Base-by-base conservation (phyloP, 2,329 filamentous ascomycete species). In the Knoxdaviesia capensis region DNA sequence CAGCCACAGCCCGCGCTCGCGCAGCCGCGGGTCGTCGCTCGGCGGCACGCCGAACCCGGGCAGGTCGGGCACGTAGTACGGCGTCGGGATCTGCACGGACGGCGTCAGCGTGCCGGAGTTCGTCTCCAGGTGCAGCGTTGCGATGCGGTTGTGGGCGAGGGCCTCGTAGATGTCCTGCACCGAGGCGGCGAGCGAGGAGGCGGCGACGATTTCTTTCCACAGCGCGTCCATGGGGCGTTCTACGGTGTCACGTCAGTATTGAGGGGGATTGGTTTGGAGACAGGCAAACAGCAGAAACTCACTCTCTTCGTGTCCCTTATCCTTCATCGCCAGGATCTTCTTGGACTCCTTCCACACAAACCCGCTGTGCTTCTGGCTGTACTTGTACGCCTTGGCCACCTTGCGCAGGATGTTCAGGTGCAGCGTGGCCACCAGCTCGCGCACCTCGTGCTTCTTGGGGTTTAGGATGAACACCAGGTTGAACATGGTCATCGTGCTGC, bases 301-400 rank as follows among this genome's bases (percentile, higher is more conserved):
- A 71, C 69, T 64, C 36, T 74, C 68, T 57, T 88, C 84, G 44
- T 79, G 75, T 2, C 77, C 84, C 52, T 83, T 84, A 48, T 92
- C 80, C 55, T 90, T 92, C 51, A 90, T 66, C 33, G 73, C 66
- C 31, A 90, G 64, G 39, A 96, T 88, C 45, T 73, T 74, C 56
- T 90, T 86, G 3, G 83, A 84, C 55, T 98, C 85, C 52, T 80
- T 81, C 76, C 84, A 90, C 5, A 98, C 81, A 56, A 94, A 96
- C 50, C 87, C 80, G 44, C 77, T 81, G 46, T 82, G 79, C 49
- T 87, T 80, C 59, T 98, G 88, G 55, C 87, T 87, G 59, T 88
- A 90, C 55, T 90, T 92, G 54, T 94, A 73, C 4, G 83, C 84
- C 61, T 88, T 93, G 54, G 86, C 87, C 51, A 94, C 78, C 59